These are phyloP conservation scores for Penicillium sp. DNA, from an alignment of 2,329 filamentous ascomycete genomes.

Conservation along the genomic window DNA sequence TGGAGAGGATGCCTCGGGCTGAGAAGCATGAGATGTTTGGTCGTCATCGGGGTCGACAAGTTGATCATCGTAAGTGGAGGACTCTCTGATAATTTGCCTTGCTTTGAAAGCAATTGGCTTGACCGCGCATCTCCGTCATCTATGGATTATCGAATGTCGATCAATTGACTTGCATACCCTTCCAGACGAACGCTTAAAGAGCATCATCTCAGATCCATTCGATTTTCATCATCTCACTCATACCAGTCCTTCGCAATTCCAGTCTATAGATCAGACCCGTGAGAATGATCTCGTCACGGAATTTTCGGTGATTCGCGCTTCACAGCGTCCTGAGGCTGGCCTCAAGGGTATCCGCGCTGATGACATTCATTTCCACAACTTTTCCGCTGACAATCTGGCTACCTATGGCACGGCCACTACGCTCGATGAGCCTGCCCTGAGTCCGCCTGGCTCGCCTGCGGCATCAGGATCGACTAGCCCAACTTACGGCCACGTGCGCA, in stretches of 20 bases:
- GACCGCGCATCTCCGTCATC: neutral
- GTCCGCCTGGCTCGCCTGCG: constrained; percentile 39
- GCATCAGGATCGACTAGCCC: constrained; percentile 33
- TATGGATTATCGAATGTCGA: neutral
- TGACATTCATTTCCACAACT: constrained; percentile 47
- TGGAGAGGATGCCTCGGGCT: constrained; percentile 36
- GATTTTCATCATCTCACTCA: constrained; percentile 68
- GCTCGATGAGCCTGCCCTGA: constrained; percentile 31
- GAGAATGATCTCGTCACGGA: constrained; percentile 57
- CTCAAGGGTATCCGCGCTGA: constrained; percentile 59
- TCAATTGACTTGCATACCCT: neutral
- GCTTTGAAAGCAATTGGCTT: neutral
- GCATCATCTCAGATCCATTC: constrained; percentile 63
- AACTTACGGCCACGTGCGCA: constrained; percentile 26
- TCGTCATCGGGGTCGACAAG: constrained; percentile 37
- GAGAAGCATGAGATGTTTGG: constrained; percentile 32
- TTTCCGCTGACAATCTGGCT: constrained; percentile 38
- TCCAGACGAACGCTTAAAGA: constrained; percentile 49
- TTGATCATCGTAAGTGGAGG: constrained; percentile 41
- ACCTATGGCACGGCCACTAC: constrained; percentile 29
- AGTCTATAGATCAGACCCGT: constrained; percentile 55
- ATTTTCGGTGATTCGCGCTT: constrained; percentile 58
- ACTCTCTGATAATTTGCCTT: neutral
- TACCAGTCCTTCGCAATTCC: constrained; percentile 59
- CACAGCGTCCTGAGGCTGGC: constrained; percentile 54